A percentile compares a stretch with the other conserved stretches of the same genome.
Conservation (phyloP, 176 grass and related monocot species). For the Aegilops speltoides region DNA sequence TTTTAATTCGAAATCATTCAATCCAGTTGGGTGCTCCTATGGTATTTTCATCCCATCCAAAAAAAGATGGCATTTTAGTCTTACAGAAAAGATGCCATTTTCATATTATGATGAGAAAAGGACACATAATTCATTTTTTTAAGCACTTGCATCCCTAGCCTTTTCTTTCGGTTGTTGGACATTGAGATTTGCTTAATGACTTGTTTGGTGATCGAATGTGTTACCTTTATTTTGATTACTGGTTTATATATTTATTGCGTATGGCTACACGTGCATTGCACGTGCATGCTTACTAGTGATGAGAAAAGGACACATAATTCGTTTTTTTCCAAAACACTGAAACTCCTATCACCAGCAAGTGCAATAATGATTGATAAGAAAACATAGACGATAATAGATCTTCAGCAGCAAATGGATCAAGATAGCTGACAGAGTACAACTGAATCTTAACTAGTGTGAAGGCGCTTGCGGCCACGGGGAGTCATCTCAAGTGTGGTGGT, state of each 20-base stretch:
- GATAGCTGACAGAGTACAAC: background rate
- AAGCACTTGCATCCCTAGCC: too few relatives aligned
- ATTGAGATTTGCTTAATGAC: too few relatives aligned
- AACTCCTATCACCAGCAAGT: slow-evolving; percentile 2
- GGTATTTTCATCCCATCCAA: background rate
- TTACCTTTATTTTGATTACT: too few relatives aligned
- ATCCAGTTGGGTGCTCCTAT: background rate
- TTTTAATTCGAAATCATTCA: background rate
- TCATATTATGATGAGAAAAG: background rate
- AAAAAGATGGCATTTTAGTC: background rate
- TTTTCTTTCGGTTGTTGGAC: too few relatives aligned
- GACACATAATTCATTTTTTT: background rate
- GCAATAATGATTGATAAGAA: background rate
- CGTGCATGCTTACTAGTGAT: too few relatives aligned
- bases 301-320: background rate
- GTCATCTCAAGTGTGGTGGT: slow-evolving; percentile 1
- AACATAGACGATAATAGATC: background rate
- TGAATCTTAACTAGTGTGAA: slow-evolving; percentile 10
- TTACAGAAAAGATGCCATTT: background rate
- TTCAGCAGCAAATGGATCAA: slow-evolving; percentile 10
- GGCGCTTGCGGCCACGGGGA: background rate
- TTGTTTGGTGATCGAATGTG: too few relatives aligned
- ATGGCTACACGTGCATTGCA: too few relatives aligned
- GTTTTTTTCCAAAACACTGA: background rate
- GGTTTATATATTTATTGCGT: too few relatives aligned